These are phyloP conservation scores for Panicum miliaceum DNA, from an alignment of 176 grass and related monocot species.

Conservation along the genomic window DNA sequence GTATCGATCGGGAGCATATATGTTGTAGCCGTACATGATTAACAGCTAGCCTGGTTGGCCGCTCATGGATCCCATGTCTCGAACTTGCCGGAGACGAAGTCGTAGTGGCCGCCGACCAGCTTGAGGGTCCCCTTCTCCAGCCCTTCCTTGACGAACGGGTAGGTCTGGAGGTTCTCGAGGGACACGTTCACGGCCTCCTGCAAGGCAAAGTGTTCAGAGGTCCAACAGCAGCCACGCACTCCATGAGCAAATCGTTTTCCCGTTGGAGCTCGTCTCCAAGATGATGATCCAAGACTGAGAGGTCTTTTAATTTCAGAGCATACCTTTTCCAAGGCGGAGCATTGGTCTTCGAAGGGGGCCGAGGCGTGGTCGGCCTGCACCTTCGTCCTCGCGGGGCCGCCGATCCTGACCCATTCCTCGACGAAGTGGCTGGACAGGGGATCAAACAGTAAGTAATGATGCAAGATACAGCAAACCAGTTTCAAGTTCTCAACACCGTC, in stretches of 20 bases:
- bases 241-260: background rate
- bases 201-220: background rate
- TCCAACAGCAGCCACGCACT: background rate
- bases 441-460: background rate
- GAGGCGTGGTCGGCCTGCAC: slow-evolving; percentile 47
- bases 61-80: slow-evolving; percentile 57
- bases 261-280: background rate
- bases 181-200: slow-evolving; percentile 78
- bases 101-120: slow-evolving; percentile 72
- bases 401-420: slow-evolving; percentile 93
- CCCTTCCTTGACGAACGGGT: slow-evolving; percentile 82
- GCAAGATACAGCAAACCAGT: background rate
- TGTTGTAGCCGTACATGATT: background rate
- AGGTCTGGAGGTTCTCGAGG: slow-evolving; percentile 68
- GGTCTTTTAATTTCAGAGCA: background rate
- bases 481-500: background rate
- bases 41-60: background rate
- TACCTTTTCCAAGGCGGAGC: slow-evolving; percentile 78
- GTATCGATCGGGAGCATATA: background rate
- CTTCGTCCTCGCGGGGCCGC: slow-evolving; percentile 65
- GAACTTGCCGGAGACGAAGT: slow-evolving; percentile 81
- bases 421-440: slow-evolving; percentile 67
- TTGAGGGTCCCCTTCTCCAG: slow-evolving; percentile 63
- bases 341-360: slow-evolving; percentile 61
- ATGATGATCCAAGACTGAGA: background rate